Percentiles rank a stretch among this genome's conserved stretches.
Evolutionary conservation across 495 filamentous ascomycete genomes (phyloP).

Genomic region (Tetracladium setigerum): DNA sequence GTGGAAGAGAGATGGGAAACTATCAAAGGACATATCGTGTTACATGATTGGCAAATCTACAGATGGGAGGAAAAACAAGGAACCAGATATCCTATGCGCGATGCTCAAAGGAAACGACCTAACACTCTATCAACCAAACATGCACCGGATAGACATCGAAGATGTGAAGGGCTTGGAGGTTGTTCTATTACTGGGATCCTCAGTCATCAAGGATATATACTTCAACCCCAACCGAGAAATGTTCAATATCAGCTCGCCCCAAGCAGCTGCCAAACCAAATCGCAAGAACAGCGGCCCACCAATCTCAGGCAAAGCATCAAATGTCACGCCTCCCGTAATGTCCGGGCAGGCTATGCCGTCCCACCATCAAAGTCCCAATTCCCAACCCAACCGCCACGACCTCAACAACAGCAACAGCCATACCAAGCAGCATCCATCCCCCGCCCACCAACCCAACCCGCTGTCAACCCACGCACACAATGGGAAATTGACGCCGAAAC

Average conservation of each 20-base stretch:
- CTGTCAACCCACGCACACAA: conserved; percentile 41
- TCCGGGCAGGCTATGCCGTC: conserved; percentile 8
- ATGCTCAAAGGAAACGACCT: conserved; percentile 59
- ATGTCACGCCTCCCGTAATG: conserved; percentile 13
- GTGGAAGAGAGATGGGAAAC: conserved; percentile 85
- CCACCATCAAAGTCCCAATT: conserved; percentile 11
- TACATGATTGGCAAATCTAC: conserved; percentile 70
- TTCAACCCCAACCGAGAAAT: conserved; percentile 57
- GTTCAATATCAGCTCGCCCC: conserved; percentile 61
- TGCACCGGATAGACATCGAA: conserved; percentile 84
- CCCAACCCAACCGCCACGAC: conserved; percentile 6
- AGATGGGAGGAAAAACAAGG: conserved; percentile 65
- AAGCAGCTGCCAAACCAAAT: background rate
- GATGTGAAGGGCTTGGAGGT: conserved; percentile 90
- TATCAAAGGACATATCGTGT: conserved; percentile 75
- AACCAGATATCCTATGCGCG: conserved; percentile 89
- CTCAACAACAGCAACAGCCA: conserved; percentile 5
- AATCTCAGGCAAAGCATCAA: conserved; percentile 14
- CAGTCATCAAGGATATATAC: conserved; percentile 83
- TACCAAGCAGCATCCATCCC: conserved; percentile 13
- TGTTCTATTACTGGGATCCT: conserved; percentile 71
- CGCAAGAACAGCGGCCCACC: conserved; percentile 21
- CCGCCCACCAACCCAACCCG: conserved; percentile 18
- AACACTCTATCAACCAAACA: conserved; percentile 87
- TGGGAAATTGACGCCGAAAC: conserved; percentile 58